Evolutionary conservation across 371 early-diverging fungal species (phyloP).

Genomic region (Capillidium rhysosporum): DNA sequence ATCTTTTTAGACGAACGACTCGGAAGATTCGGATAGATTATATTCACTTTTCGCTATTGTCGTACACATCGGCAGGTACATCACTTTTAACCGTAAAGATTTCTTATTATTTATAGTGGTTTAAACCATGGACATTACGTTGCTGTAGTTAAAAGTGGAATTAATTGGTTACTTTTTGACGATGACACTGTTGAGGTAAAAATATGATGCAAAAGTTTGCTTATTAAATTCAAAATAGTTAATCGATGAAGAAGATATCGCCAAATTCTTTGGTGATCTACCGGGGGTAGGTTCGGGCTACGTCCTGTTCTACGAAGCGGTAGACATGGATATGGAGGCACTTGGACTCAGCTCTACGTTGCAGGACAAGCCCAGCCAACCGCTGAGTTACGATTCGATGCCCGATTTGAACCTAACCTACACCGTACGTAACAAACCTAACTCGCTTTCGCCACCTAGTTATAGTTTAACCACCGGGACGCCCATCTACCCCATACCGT

Average conservation of each 20-base stretch:
- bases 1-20: slow-evolving; percentile 54
- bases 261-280: slow-evolving; percentile 64
- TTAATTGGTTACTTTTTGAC: slow-evolving; percentile 85
- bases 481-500: background rate
- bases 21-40: slow-evolving; percentile 62
- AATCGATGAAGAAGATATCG: slow-evolving; percentile 57
- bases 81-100: background rate
- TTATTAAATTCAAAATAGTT: slow-evolving; percentile 13
- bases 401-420: background rate
- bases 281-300: slow-evolving; percentile 64
- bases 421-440: background rate
- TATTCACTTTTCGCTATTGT: slow-evolving; percentile 79
- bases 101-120: slow-evolving; percentile 27
- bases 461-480: background rate
- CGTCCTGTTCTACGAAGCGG: slow-evolving; percentile 57
- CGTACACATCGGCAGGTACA: slow-evolving; percentile 78
- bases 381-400: background rate
- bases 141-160: slow-evolving; percentile 63
- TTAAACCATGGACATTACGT: slow-evolving; percentile 96
- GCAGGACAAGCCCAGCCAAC: background rate
- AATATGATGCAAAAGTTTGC: background rate
- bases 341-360: slow-evolving; percentile 1
- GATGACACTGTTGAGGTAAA: slow-evolving; percentile 74
- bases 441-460: background rate
- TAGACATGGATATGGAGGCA: slow-evolving; percentile 15